These are phyloP conservation scores for Fusarium heterosporum DNA, from an alignment of 2,329 filamentous ascomycete species.

Conservation along the genomic window DNA sequence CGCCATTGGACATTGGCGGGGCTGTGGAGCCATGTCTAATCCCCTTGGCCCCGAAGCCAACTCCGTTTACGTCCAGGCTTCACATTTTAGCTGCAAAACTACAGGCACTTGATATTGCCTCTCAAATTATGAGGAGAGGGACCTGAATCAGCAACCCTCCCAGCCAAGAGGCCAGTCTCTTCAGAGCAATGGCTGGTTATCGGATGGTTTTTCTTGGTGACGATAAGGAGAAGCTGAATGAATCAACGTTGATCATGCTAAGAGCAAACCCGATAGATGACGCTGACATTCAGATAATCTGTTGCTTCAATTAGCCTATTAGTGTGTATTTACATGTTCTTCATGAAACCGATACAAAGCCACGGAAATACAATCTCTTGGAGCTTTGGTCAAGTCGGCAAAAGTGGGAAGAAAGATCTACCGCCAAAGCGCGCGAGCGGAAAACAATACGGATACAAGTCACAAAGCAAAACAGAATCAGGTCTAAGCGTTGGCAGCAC, in stretches of 20 bases:
- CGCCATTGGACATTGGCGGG: slow-evolving; percentile 32
- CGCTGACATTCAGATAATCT: slow-evolving; percentile 5
- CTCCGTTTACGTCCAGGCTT: slow-evolving; percentile 35
- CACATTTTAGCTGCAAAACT: slow-evolving; percentile 40
- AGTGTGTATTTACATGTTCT: not conserved
- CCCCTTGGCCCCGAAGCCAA: slow-evolving; percentile 35
- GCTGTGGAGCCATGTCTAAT: slow-evolving; percentile 35
- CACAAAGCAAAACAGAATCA: slow-evolving; percentile 4
- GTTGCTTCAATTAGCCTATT: slow-evolving; percentile 8
- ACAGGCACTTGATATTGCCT: slow-evolving; percentile 39
- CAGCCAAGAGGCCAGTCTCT: slow-evolving; percentile 11
- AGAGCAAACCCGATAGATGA: slow-evolving; percentile 15
- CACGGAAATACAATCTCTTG: slow-evolving; percentile 12
- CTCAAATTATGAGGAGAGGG: slow-evolving; percentile 36
- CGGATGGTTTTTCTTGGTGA: not conserved
- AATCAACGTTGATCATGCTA: not conserved
- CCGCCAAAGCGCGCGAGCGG: slow-evolving; percentile 26
- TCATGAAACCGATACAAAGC: slow-evolving; percentile 15
- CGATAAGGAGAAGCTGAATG: not conserved
- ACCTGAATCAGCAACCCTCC: slow-evolving; percentile 41
- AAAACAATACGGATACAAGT: slow-evolving; percentile 23
- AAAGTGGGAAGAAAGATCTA: slow-evolving; percentile 36
- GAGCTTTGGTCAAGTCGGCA: slow-evolving; percentile 26
- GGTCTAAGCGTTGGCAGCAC: slow-evolving; percentile 16
- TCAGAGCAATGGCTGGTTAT: not conserved